Percentiles rank a stretch among this genome's conserved stretches.
Evolutionary conservation across 768 basidiomycete genomes (phyloP).

Genomic region (Guyanaporus albipodus): DNA sequence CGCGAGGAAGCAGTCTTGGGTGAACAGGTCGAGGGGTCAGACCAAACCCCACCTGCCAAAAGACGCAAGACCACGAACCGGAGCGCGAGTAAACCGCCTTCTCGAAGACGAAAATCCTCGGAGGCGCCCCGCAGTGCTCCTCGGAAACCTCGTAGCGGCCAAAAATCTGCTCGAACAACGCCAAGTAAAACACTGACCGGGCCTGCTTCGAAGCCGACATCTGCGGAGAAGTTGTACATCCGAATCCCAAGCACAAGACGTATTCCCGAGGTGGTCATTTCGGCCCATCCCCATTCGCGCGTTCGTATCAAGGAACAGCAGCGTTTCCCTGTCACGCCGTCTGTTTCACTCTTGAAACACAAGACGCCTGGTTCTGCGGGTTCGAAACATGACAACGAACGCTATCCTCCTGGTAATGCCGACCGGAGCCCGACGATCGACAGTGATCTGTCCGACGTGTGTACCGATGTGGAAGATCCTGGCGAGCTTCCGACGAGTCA

Average conservation of each 20-base stretch:
- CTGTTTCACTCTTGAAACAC: conserved; percentile 22
- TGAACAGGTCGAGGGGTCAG: conserved; percentile 10
- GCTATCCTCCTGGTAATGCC: conserved; percentile 25
- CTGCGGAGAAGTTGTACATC: conserved; percentile 25
- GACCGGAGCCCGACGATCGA: conserved; percentile 12
- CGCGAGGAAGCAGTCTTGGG: conserved; percentile 40
- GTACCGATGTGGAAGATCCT: conserved; percentile 20
- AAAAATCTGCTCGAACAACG: conserved; percentile 10
- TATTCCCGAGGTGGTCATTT: conserved; percentile 22
- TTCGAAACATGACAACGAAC: conserved; percentile 12
- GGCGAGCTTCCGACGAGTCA: conserved; percentile 24
- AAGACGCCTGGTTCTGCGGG: conserved; percentile 17
- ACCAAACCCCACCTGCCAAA: conserved; percentile 20
- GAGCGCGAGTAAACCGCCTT: conserved; percentile 15
- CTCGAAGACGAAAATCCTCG: conserved; percentile 25
- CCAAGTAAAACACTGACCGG: conserved; percentile 14
- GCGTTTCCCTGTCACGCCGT: conserved; percentile 18
- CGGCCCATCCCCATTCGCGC: conserved; percentile 7
- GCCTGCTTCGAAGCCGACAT: conserved; percentile 18
- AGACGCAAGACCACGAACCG: conserved; percentile 20
- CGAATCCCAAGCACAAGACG: conserved; percentile 17
- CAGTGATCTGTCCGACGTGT: conserved; percentile 26
- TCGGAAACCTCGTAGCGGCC: conserved; percentile 31
- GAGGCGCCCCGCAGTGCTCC: conserved; percentile 18
- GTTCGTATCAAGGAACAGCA: conserved; percentile 11